Conservation (phyloP, 176 grass and related monocot species). For the Leersia perrieri region DNA sequence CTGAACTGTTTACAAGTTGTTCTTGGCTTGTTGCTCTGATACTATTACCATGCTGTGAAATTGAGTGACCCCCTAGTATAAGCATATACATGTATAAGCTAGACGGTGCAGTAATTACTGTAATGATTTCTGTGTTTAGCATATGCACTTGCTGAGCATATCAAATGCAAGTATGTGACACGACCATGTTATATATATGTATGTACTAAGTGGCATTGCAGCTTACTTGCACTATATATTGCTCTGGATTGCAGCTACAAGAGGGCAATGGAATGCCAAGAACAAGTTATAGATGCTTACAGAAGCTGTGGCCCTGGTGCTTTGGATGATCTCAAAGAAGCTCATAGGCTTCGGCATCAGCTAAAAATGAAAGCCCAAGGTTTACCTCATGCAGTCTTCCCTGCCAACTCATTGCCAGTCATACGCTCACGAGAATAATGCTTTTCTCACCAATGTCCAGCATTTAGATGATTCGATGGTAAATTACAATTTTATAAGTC, state of each 20-base stretch:
- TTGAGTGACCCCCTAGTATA: background rate
- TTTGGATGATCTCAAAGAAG: constrained; percentile 35
- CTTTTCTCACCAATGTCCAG: background rate
- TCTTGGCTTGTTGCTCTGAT: background rate
- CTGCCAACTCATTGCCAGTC: constrained; percentile 53
- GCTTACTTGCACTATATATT: constrained; percentile 1
- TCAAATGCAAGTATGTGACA: constrained; percentile 22
- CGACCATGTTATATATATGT: constrained; percentile 17
- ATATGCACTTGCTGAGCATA: background rate
- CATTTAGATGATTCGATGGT: constrained; percentile 4
- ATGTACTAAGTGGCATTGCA: background rate
- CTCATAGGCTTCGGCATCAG: constrained; percentile 48
- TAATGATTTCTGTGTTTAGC: background rate
- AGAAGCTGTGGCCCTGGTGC: constrained; percentile 31
- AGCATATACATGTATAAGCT: background rate
- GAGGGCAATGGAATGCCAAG: constrained; percentile 50
- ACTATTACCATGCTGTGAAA: background rate
- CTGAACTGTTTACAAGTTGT: background rate
- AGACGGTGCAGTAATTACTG: background rate
- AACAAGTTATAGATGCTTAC: constrained; percentile 50
- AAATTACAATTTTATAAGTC: constrained; percentile 15
- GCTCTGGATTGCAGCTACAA: constrained; percentile 45
- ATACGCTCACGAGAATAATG: constrained; percentile 32
- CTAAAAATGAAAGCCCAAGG: constrained; percentile 51
- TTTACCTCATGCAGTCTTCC: constrained; percentile 48